phyloP scores from a whole-genome alignment of 331 rosid species.

The Acacia pycnantha region DNA sequence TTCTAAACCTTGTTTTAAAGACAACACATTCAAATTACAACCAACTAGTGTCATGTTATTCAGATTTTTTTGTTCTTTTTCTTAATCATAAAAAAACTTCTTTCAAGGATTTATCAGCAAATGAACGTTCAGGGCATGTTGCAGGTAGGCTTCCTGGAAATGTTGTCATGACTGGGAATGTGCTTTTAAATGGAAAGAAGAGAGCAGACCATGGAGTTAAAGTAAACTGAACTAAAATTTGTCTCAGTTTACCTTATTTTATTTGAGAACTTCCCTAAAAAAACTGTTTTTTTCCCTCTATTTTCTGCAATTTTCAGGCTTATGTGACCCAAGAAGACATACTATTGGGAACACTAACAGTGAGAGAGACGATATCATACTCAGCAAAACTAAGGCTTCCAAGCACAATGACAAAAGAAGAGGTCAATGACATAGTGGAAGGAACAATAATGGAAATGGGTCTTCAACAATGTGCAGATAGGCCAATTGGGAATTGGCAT shows the following conservation, averaged over 20 bases:
- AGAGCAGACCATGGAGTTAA: slow-evolving; percentile 62
- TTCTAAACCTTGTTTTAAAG: background rate
- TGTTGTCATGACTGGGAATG: slow-evolving; percentile 75
- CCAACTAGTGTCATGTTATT: background rate
- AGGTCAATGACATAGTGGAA: slow-evolving; percentile 53
- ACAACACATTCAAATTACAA: background rate
- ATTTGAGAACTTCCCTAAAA: background rate
- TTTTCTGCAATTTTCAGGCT: slow-evolving; percentile 46
- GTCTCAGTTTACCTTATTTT: background rate
- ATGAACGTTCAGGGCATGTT: background rate
- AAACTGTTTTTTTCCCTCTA: background rate
- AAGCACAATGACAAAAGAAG: slow-evolving; percentile 50
- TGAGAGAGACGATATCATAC: slow-evolving; percentile 77
- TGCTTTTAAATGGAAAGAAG: slow-evolving; percentile 76
- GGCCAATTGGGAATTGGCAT: slow-evolving; percentile 83
- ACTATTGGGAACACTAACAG: slow-evolving; percentile 87
- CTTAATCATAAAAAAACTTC: background rate
- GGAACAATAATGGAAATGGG: slow-evolving; percentile 81
- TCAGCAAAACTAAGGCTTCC: slow-evolving; percentile 89
- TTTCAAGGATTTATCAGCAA: background rate
- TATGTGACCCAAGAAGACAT: slow-evolving; percentile 93
- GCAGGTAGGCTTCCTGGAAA: slow-evolving; percentile 81
- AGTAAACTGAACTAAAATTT: slow-evolving; percentile 33
- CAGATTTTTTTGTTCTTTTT: background rate
- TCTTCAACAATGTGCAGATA: slow-evolving; percentile 78